Evolutionary conservation across 1,139 yeast genomes (phyloP), one percentile per base, ranked within the genome.

Genomic region (Suhomyces choctaworum): DNA sequence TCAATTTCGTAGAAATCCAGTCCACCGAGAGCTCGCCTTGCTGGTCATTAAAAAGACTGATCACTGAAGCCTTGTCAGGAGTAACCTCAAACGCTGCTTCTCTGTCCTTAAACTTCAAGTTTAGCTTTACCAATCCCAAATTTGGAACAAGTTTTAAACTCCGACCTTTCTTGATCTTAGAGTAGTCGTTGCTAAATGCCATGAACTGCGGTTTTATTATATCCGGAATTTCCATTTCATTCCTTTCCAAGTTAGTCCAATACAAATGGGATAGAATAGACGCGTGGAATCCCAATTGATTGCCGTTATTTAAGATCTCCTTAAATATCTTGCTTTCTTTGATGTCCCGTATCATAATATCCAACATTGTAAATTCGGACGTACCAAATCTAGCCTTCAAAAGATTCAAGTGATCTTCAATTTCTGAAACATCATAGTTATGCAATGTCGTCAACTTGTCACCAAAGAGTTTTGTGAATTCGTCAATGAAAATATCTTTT

Each of bases 271-370:
- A 68, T 10, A 72, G 52, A 29, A 71, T 58, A 4, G 60, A 60
- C 2, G 65, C 54, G 20, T 54, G 59, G 29, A 61, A 44, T 38
- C 17, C 56, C 31, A 34, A 46, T 5, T 7, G 8, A 3, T 19
- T 11, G 1, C 17, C 16, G 6, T 8, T 22, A 7, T 28, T 23
- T 26, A 53, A 56, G 25, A 72, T 52, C 4, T 46, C 41, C 4
- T 46, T 40, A 39, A 74, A 69, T n/a, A 73, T 49, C 31, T 64
- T 58, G 44, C 88, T 81, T 22, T 71, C 73, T n/a, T 62, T 51
- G 20, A 90, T 71, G 57, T 92, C 98, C 29, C 76, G 65, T 17
- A 89, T 68, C 98, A 92, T 92, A 7, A 92, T 87, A 52, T 87
- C 95, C 37, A 90, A 66, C 28, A 78, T 77, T 29, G 74, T 75